Percentiles rank a stretch among this genome's conserved stretches.
Conservation (phyloP, 2,329 filamentous ascomycete species). For the Aspergillus neotritici region DNA sequence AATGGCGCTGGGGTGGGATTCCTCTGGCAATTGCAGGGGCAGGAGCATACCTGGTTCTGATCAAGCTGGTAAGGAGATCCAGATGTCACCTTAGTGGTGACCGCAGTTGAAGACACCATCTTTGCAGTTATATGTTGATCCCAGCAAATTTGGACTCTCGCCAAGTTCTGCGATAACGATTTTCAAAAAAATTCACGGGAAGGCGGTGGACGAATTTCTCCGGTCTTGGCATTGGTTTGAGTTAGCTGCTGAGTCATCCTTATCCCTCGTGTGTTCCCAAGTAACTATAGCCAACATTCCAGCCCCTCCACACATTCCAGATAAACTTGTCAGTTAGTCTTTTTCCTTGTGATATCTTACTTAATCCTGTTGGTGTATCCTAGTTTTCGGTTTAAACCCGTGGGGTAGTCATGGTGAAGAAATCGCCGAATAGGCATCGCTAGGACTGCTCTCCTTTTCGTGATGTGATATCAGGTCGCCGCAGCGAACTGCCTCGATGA, state of each 20-base stretch:
- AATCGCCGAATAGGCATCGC: too few species aligned
- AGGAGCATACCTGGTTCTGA: constrained; percentile 38
- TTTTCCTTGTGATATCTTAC: too few species aligned
- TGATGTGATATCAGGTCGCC: too few species aligned
- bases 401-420: too few species aligned
- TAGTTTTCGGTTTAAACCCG: too few species aligned
- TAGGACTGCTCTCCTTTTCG: too few species aligned
- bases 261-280: too few species aligned
- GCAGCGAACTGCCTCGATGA: too few species aligned
- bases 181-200: constrained; percentile 34
- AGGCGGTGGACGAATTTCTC: constrained; percentile 33
- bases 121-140: constrained; percentile 17
- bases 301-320: background rate
- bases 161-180: constrained; percentile 22
- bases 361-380: too few species aligned
- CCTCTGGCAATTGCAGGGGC: background rate
- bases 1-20: background rate
- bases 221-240: constrained; percentile 20
- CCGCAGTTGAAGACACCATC: constrained; percentile 38
- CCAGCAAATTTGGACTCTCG: constrained; percentile 17
- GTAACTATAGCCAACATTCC: background rate
- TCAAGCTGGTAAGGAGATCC: constrained; percentile 46
- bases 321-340: too few species aligned
- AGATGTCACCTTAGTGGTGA: constrained; percentile 38
- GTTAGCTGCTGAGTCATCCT: constrained; percentile 15